phyloP scores from a whole-genome alignment of 176 grass and related monocot genomes.

The Alloteropsis semialata region DNA sequence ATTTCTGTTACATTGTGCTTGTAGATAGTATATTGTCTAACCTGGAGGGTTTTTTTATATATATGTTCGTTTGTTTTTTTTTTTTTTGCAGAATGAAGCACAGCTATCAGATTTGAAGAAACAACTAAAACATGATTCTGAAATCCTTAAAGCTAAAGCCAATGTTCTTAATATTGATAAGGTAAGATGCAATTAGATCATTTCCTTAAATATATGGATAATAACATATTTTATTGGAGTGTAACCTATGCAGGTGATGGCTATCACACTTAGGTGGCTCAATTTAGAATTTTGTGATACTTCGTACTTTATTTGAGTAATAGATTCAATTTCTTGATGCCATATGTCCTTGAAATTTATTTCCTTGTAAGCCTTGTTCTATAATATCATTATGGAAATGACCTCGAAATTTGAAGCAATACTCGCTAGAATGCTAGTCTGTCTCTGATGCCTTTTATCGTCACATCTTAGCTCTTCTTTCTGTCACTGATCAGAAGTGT shows the following conservation, averaged over 20 bases:
- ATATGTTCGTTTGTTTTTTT: too few relatives aligned
- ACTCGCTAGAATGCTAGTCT: too few relatives aligned
- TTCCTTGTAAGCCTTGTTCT: slow-evolving; percentile 1
- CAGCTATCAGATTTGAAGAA: slow-evolving; percentile 63
- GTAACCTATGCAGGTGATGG: background rate
- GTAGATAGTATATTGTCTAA: slow-evolving; percentile 30
- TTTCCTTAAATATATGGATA: background rate
- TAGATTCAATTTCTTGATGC: background rate
- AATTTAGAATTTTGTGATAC: slow-evolving; percentile 10
- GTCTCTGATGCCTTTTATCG: too few relatives aligned
- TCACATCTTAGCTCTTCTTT: background rate
- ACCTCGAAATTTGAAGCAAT: background rate
- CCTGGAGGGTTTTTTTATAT: background rate
- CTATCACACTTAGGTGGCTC: background rate
- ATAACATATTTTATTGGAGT: slow-evolving; percentile 9
- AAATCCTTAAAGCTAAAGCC: slow-evolving; percentile 67
- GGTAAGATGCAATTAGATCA: slow-evolving; percentile 34
- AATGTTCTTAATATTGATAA: slow-evolving; percentile 55
- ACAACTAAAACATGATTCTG: slow-evolving; percentile 64
- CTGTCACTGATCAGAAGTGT: slow-evolving; percentile 8
- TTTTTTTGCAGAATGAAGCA: slow-evolving; percentile 49
- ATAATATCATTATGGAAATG: background rate
- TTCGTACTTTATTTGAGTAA: background rate
- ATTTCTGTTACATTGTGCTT: background rate
- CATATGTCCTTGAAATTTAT: background rate